Evolutionary conservation across 2,329 filamentous ascomycete genomes (phyloP).

Genomic region (Chaetomiaceae sp.): DNA sequence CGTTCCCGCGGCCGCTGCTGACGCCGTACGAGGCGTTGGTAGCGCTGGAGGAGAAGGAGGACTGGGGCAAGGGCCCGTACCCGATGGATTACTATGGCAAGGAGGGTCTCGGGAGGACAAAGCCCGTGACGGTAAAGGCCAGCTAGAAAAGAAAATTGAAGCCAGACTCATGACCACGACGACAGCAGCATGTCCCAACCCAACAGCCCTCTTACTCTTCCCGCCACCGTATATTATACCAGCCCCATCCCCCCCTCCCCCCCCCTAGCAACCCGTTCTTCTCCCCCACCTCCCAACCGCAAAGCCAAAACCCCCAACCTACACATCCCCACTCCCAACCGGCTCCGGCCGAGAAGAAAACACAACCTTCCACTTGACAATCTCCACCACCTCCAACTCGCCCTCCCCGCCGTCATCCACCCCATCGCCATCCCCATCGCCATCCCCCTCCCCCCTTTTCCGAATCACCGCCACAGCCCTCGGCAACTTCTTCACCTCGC

Average conservation of each 20-base stretch:
- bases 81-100: constrained; percentile 98
- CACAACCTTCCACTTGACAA: constrained; percentile 80
- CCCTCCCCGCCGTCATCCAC: constrained; percentile 44
- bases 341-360: constrained; percentile 85
- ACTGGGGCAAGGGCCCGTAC: constrained; percentile 74
- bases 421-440: constrained; percentile 42
- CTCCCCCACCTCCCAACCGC: too few species aligned
- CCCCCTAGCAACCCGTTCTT: background rate
- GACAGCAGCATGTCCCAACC: background rate
- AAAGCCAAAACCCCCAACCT: too few species aligned
- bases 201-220: background rate
- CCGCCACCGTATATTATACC: too few species aligned
- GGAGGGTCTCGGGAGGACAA: constrained; percentile 82
- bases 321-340: constrained; percentile 37
- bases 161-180: too few species aligned
- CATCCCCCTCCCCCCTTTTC: constrained; percentile 41
- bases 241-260: background rate
- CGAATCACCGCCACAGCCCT: constrained; percentile 76
- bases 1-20: constrained; percentile 80
- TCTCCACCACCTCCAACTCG: constrained; percentile 77
- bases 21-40: constrained; percentile 95
- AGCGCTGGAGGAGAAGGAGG: constrained; percentile 73
- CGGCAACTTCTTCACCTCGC: constrained; percentile 82
- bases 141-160: background rate
- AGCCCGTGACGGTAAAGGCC: constrained; percentile 35